Evolutionary conservation across 75 land plant species (phyloP).

Genomic region (Selaginella tamariscina): DNA sequence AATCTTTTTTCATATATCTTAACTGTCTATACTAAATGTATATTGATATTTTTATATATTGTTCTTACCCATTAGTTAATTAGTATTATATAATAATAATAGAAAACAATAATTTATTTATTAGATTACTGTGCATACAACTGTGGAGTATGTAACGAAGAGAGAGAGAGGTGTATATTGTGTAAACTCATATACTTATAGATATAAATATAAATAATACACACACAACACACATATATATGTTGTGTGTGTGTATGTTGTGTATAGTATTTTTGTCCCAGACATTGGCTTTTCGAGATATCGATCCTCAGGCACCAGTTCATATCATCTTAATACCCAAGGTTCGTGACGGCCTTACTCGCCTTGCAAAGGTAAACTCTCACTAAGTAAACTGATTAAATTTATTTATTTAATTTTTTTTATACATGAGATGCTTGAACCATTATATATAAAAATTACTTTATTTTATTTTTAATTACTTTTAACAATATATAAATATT

Average conservation of each 20-base stretch:
- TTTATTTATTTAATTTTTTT: background rate
- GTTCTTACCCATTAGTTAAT: no score
- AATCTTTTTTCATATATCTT: slow-evolving; percentile 9
- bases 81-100: no score
- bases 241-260: no score
- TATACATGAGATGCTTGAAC: background rate
- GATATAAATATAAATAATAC: no score
- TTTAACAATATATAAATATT: no score
- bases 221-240: no score
- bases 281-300: slow-evolving; percentile 66
- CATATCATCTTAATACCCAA: slow-evolving; percentile 86
- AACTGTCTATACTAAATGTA: slow-evolving; percentile 15
- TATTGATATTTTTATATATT: no score
- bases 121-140: background rate
- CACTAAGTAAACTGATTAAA: background rate
- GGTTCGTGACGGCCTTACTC: slow-evolving; percentile 71
- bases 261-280: no score
- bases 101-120: background rate
- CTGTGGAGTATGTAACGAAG: no score
- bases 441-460: background rate
- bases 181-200: no score
- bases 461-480: background rate
- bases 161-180: no score
- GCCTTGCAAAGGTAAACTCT: slow-evolving; percentile 58
- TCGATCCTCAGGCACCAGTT: slow-evolving; percentile 89